Conservation (phyloP, 2,329 filamentous ascomycete species). For the Bipolaris zeicola region DNA sequence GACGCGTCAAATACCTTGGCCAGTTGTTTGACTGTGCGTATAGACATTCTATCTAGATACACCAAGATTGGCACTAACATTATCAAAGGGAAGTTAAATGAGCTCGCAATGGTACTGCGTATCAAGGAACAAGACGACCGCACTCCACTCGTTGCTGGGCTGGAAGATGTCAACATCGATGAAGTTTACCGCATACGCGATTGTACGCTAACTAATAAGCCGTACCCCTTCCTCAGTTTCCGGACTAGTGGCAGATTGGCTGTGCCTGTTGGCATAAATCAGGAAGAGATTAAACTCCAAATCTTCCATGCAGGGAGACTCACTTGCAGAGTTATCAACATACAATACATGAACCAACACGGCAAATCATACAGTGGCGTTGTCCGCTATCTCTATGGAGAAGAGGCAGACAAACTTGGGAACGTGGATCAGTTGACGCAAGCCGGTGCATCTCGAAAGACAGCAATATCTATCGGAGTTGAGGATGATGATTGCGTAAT, state of each 20-base stretch:
- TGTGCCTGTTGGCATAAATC: background rate
- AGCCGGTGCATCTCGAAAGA: background rate
- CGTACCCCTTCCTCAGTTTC: slow-evolving; percentile 5
- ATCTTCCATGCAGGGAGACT: slow-evolving; percentile 10
- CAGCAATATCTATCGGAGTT: background rate
- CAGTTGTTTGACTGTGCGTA: slow-evolving; percentile 28
- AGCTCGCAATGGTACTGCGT: slow-evolving; percentile 10
- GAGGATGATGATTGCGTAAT: background rate
- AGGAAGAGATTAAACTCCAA: background rate
- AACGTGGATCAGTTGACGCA: background rate
- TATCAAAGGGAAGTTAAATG: slow-evolving; percentile 21
- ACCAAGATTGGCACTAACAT: background rate
- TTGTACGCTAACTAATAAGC: slow-evolving; percentile 3
- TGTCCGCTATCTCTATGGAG: slow-evolving; percentile 4
- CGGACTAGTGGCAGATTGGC: background rate
- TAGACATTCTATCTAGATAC: background rate
- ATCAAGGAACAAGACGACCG: slow-evolving; percentile 6
- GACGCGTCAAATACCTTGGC: slow-evolving; percentile 22
- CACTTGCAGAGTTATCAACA: background rate
- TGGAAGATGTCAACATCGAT: slow-evolving; percentile 1
- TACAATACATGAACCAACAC: background rate
- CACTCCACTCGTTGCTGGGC: background rate
- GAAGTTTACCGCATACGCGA: slow-evolving; percentile 1
- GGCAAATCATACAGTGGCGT: slow-evolving; percentile 11
- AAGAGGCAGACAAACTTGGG: background rate